A percentile compares a stretch with the other conserved stretches of the same genome.
Evolutionary conservation across 768 basidiomycete species (phyloP).

Genomic region (Daedaleopsis sinensis): DNA sequence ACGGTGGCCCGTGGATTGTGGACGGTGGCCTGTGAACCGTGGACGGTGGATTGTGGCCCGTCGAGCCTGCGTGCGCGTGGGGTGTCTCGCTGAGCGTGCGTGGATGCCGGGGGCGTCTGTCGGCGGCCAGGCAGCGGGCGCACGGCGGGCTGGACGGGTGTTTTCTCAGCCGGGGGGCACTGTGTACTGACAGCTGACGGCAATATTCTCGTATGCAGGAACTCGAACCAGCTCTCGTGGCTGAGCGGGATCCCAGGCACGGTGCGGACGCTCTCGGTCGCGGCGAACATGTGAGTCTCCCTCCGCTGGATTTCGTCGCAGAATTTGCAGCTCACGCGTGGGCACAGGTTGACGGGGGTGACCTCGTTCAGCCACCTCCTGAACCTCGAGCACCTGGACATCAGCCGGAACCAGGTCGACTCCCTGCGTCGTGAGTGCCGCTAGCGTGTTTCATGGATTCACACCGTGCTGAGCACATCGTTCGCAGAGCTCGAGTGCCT

Average conservation of each 20-base stretch:
- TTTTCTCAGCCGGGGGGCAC: not conserved
- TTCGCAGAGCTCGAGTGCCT: constrained; percentile 79
- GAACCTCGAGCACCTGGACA: constrained; percentile 87
- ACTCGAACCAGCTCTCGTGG: constrained; percentile 76
- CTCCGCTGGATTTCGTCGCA: no score
- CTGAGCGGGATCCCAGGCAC: constrained; percentile 74
- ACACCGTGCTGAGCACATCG: no score
- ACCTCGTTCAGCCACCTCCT: constrained; percentile 88
- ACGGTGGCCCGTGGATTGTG: no score
- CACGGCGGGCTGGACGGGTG: constrained; percentile 3
- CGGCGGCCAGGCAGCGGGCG: not conserved
- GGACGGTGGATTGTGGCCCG: no score
- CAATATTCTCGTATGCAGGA: constrained; percentile 50
- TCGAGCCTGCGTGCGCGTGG: no score
- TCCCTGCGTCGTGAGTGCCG: constrained; percentile 76
- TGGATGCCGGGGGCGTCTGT: no score
- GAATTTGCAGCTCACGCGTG: not conserved
- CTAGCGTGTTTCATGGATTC: constrained; percentile 4
- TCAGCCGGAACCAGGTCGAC: constrained; percentile 88
- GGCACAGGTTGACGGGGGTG: constrained; percentile 71
- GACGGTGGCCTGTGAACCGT: no score
- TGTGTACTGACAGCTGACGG: not conserved
- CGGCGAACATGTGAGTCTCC: constrained; percentile 75
- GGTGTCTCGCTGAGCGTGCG: no score
- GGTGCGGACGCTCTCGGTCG: constrained; percentile 77